These are phyloP conservation scores for Aphanomyces euteiches DNA, from an alignment of 352 stramenopile genomes.

Conservation along the genomic window DNA sequence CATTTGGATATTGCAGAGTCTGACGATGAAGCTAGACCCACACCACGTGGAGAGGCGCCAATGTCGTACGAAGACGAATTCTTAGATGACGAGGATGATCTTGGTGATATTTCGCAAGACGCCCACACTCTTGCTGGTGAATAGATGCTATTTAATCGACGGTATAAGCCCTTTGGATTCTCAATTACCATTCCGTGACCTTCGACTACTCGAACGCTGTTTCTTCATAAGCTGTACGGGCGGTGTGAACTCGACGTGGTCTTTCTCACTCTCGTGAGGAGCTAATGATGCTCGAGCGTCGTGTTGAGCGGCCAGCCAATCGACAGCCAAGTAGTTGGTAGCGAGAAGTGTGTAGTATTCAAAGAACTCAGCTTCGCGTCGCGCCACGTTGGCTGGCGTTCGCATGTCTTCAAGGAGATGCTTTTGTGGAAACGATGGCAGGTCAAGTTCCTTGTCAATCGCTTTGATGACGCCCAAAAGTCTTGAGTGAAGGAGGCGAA, in stretches of 20 bases:
- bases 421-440: slow-evolving; percentile 27
- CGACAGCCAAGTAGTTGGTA: slow-evolving; percentile 12
- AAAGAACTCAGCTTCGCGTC: slow-evolving; percentile 18
- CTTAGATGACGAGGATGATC: slow-evolving; percentile 14
- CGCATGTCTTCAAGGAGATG: slow-evolving; percentile 26
- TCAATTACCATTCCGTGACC: not conserved
- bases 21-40: not conserved
- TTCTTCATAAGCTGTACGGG: not conserved
- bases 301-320: slow-evolving; percentile 11
- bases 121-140: not conserved
- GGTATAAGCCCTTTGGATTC: not conserved
- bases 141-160: slow-evolving; percentile 6
- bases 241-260: slow-evolving; percentile 26
- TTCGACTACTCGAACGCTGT: not conserved
- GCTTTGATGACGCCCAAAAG: not conserved
- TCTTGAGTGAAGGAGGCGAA: slow-evolving; percentile 6
- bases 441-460: not conserved
- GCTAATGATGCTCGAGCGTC: not conserved
- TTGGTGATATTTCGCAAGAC: slow-evolving; percentile 2
- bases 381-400: slow-evolving; percentile 5
- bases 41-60: not conserved
- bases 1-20: slow-evolving; percentile 18
- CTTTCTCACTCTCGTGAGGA: slow-evolving; percentile 5
- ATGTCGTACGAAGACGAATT: slow-evolving; percentile 30
- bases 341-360: slow-evolving; percentile 27